Evolutionary conservation across 2,329 filamentous ascomycete genomes (phyloP), one percentile per base, ranked within the genome.

Genomic region (Paecilomyces sp.): DNA sequence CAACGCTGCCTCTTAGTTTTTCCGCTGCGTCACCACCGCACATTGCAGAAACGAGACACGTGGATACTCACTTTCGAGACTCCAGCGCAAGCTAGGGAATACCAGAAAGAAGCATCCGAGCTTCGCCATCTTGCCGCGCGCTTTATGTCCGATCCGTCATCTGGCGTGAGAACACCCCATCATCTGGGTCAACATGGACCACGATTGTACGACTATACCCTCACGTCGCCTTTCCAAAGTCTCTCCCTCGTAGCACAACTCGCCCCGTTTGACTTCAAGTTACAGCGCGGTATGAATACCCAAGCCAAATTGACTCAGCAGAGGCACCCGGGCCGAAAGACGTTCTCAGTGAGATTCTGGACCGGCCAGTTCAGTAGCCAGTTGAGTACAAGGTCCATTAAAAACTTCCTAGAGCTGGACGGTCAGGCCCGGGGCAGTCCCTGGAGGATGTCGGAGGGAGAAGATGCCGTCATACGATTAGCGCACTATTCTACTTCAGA

Each of bases 1-100:
- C 22, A 30, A 47, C 25, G 9, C 11, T 15, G 9, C n/a, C 15
- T 12, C 8, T n/a, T 36, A 66, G 64, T 67, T 54, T 63, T 68
- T 22, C 66, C 66, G 2, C 34, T 63, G 24, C 65, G 66, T 12
- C 57, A 62, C 34, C 56, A 55, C 8, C 30, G 58, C 13, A 64
- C 61, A 11, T 59, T 68, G 15, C 58, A 60, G 6, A 59, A 60
- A n/a, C 62, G 56, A 28, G 51, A 60, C 54, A 58, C 55, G 15
- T 68, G 66, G 66, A 55, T 67, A 18, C 55, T 68, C 9, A 25
- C 66, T 7, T 67, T 68, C 57, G 22, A 61, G 31, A 63, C 54
- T 18, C 66, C 66, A 13, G 57, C 58, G 3, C 57, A 62, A n/a
- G 66, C 66, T 12, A 57, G 61, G 28, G 60, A 61, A 56, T 68